Evolutionary conservation across 2,329 filamentous ascomycete species (phyloP).

Genomic region (Fusarium fracticaudum): DNA sequence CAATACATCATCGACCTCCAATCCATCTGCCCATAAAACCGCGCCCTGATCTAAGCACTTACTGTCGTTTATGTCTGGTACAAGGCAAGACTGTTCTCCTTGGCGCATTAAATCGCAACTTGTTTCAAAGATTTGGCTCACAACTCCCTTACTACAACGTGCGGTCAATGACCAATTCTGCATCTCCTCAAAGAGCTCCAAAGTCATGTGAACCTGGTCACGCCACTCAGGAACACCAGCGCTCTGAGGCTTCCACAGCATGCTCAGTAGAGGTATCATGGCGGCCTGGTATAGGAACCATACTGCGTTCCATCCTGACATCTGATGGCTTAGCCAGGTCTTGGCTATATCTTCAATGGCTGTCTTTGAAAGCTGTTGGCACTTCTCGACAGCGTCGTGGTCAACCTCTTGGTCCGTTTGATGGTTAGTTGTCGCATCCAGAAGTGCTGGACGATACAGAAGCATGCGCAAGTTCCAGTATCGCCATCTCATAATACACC

Average conservation of each 20-base stretch:
- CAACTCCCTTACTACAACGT: background rate
- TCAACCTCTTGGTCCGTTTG: background rate
- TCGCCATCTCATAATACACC: constrained; percentile 2
- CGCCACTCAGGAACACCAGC: background rate
- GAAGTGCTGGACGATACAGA: background rate
- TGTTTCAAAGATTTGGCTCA: background rate
- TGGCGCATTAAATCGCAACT: background rate
- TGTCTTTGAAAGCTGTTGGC: background rate
- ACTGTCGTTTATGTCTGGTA: background rate
- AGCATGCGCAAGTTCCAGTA: constrained; percentile 13
- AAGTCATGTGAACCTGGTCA: background rate
- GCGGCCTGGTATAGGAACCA: constrained; percentile 4
- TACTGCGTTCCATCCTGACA: constrained; percentile 11
- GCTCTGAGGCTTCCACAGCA: background rate
- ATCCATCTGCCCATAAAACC: background rate
- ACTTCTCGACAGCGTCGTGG: background rate
- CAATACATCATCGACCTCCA: constrained; percentile 3
- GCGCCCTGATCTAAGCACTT: background rate
- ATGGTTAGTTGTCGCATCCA: background rate
- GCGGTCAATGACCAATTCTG: background rate
- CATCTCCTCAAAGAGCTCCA: background rate
- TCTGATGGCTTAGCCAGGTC: background rate
- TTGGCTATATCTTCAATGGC: background rate
- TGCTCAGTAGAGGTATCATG: background rate
- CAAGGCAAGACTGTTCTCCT: background rate